Evolutionary conservation across 1,284 basidiomycete genomes (phyloP).

Genomic region (Ceratobasidium sp.): DNA sequence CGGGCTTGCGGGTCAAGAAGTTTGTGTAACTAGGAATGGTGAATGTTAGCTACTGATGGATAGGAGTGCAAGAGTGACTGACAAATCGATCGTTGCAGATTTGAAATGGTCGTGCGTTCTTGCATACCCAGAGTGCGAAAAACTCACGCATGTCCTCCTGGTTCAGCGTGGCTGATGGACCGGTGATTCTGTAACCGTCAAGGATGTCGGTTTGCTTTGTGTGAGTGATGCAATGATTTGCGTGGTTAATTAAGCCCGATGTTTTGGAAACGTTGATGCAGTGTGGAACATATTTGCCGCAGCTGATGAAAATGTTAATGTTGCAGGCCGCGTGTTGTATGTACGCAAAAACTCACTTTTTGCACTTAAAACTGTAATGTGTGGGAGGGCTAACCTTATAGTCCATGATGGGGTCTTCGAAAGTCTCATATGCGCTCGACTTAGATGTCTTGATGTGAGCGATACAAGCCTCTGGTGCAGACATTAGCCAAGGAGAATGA

Average conservation of each 20-base stretch:
- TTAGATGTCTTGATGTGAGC: neutral
- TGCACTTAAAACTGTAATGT: neutral
- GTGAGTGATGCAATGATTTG: neutral
- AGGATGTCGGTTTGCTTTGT: neutral
- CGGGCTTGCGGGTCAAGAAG: neutral
- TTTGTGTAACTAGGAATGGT: slow-evolving; percentile 1
- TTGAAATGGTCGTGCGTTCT: slow-evolving; percentile 1
- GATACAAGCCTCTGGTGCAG: no score
- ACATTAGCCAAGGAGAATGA: no score
- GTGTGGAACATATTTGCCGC: neutral
- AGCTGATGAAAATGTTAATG: neutral
- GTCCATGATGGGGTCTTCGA: neutral
- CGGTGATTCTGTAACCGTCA: neutral
- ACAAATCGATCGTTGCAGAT: neutral
- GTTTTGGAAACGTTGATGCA: neutral
- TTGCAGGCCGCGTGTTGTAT: neutral
- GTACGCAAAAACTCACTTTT: neutral
- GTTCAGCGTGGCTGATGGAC: neutral
- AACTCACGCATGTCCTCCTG: neutral
- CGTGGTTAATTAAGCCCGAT: neutral
- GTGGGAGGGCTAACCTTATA: neutral
- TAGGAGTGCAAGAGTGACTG: neutral
- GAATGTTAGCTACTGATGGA: neutral
- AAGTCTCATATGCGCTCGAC: neutral
- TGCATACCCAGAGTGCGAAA: neutral